Evolutionary conservation across 2,329 filamentous ascomycete genomes (phyloP).

Genomic region (Phialophora verrucosa): DNA sequence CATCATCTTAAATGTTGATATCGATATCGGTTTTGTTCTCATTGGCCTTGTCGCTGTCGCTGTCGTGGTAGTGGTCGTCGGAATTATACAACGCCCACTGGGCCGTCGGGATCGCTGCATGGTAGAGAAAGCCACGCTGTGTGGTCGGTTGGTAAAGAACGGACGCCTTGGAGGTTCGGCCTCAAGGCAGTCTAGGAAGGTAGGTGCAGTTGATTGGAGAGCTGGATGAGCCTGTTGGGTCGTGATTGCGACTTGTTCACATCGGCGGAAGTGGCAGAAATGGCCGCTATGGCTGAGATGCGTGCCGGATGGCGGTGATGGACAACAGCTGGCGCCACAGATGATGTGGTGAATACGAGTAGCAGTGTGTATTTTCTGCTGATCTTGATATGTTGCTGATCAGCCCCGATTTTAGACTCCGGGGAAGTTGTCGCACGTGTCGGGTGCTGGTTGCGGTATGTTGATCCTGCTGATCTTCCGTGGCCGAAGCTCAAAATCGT

Average conservation of each 20-base stretch:
- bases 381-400: constrained; percentile 25
- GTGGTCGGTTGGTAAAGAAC: constrained; percentile 8
- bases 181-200: constrained; percentile 11
- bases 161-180: constrained; percentile 13
- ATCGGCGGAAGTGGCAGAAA: background rate
- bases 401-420: constrained; percentile 19
- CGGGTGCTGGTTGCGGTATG: constrained; percentile 11
- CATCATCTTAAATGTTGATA: constrained; percentile 7
- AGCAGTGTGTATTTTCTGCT: background rate
- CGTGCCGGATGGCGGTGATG: background rate
- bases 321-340: background rate
- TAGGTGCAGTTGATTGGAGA: background rate
- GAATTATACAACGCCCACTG: constrained; percentile 16
- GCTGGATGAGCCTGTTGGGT: background rate
- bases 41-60: background rate
- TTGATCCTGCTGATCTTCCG: constrained; percentile 37
- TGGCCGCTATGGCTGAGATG: background rate
- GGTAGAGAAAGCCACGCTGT: constrained; percentile 9
- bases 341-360: background rate
- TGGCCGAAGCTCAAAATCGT: background rate
- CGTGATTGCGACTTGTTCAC: background rate
- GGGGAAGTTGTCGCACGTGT: constrained; percentile 32
- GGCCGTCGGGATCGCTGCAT: constrained; percentile 41
- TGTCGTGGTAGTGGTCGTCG: background rate
- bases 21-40: background rate